Conservation (phyloP, 352 stramenopile genomes). For the Globisporangium cylindrosporum region DNA sequence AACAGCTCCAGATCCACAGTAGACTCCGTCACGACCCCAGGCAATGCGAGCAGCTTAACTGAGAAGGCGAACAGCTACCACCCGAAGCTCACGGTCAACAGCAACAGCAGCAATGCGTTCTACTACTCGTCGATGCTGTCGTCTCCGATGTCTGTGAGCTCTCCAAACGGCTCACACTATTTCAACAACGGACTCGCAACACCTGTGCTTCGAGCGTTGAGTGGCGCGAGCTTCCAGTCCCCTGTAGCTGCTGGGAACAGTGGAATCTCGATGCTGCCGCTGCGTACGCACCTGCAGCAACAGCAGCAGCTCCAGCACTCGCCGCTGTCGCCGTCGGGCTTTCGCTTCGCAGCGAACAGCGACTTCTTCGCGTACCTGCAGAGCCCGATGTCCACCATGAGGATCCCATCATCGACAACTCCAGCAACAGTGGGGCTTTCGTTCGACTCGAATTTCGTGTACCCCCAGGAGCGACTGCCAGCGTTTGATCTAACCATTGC, state of each 20-base stretch:
- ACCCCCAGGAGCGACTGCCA: background rate
- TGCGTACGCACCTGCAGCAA: slow-evolving; percentile 13
- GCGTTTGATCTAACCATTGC: background rate
- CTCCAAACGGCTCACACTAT: slow-evolving; percentile 13
- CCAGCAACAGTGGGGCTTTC: background rate
- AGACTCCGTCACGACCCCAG: background rate
- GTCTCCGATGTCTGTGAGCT: slow-evolving; percentile 41
- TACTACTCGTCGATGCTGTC: slow-evolving; percentile 9
- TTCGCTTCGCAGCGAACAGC: background rate
- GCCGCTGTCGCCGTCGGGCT: background rate
- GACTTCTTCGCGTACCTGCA: slow-evolving; percentile 4
- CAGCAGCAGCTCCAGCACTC: slow-evolving; percentile 1
- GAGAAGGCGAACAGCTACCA: slow-evolving; percentile 9
- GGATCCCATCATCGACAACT: slow-evolving; percentile 6
- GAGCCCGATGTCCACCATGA: slow-evolving; percentile 2
- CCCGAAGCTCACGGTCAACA: slow-evolving; percentile 3
- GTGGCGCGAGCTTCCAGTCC: background rate
- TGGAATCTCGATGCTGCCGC: background rate
- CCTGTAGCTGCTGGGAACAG: background rate
- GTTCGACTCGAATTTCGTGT: background rate
- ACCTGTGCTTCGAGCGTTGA: background rate
- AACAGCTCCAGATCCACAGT: background rate
- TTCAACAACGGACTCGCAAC: background rate
- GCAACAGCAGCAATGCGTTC: background rate
- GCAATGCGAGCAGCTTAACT: background rate